Evolutionary conservation across 805 yeast genomes (phyloP), one percentile per base, ranked within the genome.

Genomic region (Lipomyces yamanashiensis): DNA sequence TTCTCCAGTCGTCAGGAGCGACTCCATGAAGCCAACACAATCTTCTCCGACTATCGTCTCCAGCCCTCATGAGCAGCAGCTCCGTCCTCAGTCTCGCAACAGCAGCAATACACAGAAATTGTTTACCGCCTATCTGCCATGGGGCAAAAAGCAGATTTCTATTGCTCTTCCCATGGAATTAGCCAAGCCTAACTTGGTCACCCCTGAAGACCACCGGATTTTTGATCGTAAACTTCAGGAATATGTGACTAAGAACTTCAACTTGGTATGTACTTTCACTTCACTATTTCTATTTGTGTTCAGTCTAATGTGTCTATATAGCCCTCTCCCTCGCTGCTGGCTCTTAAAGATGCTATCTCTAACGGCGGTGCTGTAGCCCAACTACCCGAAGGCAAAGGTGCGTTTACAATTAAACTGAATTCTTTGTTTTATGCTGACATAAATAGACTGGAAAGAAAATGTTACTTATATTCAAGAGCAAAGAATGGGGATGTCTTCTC

Each of bases 311-410:
- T 9, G 9, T 1, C 17, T 13, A 33, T 13, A 21, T 47, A 56
- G 54, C 9, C 45, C 12, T 47, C 51, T 39, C 43, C 55, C n/a
- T 36, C 48, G 49, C 34, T 43, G 54, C 54, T 2, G 21, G 63
- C 53, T 19, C 49, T 53, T 23, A 34, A 41, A 17, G 54, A 53
- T 19, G 63, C 59, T 7, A 17, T 59, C 19, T 39, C 9, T 8
- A 48, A 39, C 33, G 63, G 59, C 13, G 40, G 58, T 1, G 63
- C 59, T 9, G 45, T 37, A 6, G 57, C 55, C 12, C 59, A 44
- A 37, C 52, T 60, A 21, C 52, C 56, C 12, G 59, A 54, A 23
- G 63, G 50, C 19, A 59, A 48, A 53, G 62, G 58, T 59, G 28
- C 4, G 59, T 28, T 19, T n/a, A n/a, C 17, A 8, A 49, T 13